These are phyloP conservation scores for Penicillium malachiteum DNA, from an alignment of 495 filamentous ascomycete species.

Conservation along the genomic window DNA sequence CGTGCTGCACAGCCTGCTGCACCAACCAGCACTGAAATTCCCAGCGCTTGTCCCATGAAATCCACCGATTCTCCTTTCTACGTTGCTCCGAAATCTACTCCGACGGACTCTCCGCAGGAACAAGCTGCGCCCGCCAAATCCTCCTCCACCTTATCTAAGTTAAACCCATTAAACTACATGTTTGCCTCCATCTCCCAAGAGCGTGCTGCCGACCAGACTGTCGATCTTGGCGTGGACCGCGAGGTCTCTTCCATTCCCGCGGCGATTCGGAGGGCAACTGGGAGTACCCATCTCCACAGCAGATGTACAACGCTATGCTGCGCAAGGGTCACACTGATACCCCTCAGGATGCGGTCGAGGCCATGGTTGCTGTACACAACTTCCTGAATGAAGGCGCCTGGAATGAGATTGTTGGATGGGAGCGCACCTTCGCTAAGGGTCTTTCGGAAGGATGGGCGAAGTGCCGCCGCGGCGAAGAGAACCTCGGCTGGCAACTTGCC, in stretches of 20 bases:
- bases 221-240: conserved; percentile 70
- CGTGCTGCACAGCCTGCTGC: conserved; percentile 43
- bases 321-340: conserved; percentile 96
- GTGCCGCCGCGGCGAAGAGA: conserved; percentile 71
- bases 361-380: conserved; percentile 97
- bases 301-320: conserved; percentile 98
- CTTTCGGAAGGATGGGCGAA: conserved; percentile 68
- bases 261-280: conserved; percentile 74
- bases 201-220: conserved; percentile 67
- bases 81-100: conserved; percentile 29
- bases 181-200: conserved; percentile 79
- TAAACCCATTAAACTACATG: conserved; percentile 98
- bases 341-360: conserved; percentile 87
- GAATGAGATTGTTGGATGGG: conserved; percentile 91
- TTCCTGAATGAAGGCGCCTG: conserved; percentile 97
- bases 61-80: conserved; percentile 45
- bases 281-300: conserved; percentile 97
- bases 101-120: conserved; percentile 16
- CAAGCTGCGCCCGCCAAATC: conserved; percentile 30
- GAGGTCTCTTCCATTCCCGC: conserved; percentile 85
- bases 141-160: conserved; percentile 61
- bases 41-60: conserved; percentile 56
- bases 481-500: conserved; percentile 39
- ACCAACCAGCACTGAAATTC: conserved; percentile 38
- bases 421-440: conserved; percentile 75